Percentiles rank a stretch among this genome's conserved stretches.
phyloP scores from a whole-genome alignment of 2,329 filamentous ascomycete species.

The Nemania diffusa region DNA sequence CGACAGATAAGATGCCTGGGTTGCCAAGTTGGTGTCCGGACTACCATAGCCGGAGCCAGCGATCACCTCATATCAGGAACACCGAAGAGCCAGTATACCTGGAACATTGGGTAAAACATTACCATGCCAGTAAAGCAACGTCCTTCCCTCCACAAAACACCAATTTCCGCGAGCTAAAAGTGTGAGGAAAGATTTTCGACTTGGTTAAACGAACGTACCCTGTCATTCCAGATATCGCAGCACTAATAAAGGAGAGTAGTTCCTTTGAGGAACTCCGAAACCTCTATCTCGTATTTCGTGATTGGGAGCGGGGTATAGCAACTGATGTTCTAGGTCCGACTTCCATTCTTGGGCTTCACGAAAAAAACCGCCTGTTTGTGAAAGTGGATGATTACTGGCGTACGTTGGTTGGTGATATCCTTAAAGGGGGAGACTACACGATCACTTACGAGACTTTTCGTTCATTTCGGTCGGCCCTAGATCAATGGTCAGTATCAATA shows the following conservation, averaged over 20 bases:
- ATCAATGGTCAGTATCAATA: not conserved
- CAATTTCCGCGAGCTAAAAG: not conserved
- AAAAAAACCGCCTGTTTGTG: not conserved
- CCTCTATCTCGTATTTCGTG: not conserved
- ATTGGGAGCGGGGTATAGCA: not conserved
- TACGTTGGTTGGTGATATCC: not conserved
- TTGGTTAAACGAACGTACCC: not conserved
- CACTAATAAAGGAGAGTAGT: not conserved
- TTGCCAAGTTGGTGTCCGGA: not conserved
- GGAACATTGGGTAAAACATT: not conserved
- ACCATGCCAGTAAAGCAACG: not conserved
- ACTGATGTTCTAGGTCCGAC: not conserved
- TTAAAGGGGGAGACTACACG: not conserved
- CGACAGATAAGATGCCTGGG: not conserved
- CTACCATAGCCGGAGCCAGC: not conserved
- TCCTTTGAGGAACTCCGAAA: no score
- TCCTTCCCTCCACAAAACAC: not conserved
- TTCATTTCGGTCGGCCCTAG: not conserved
- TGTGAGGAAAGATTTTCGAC: not conserved
- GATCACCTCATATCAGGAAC: not conserved
- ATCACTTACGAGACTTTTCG: not conserved
- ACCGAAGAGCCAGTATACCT: not conserved
- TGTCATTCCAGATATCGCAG: not conserved
- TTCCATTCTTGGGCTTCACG: not conserved
- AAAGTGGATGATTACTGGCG: not conserved